Evolutionary conservation across 768 basidiomycete genomes (phyloP).

Genomic region (Lentinus tigrinus): DNA sequence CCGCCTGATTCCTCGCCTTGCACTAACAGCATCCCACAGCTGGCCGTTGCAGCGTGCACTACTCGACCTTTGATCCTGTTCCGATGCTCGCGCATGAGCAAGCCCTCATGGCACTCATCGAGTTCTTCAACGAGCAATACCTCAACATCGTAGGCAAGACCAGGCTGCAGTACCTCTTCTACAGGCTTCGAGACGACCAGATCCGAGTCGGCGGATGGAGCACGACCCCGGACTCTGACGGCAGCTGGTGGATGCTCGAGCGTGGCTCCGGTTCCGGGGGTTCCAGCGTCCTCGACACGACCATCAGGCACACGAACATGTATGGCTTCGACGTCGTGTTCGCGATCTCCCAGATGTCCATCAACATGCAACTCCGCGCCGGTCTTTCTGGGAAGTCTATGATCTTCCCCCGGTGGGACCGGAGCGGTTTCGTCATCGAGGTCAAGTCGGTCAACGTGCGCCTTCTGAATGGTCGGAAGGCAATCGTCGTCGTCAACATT

Average conservation of each 20-base stretch:
- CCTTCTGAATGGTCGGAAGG: background rate
- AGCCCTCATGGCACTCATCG: background rate
- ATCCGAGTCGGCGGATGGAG: background rate
- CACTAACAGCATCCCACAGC: background rate
- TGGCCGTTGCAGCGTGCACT: background rate
- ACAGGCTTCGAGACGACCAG: background rate
- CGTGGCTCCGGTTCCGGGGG: background rate
- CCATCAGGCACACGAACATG: constrained; percentile 18
- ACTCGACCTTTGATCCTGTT: background rate
- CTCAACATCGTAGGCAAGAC: background rate
- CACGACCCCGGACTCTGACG: background rate
- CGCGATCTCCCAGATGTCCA: constrained; percentile 26
- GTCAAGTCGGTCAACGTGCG: background rate
- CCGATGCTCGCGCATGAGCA: background rate
- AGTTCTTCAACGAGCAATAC: background rate
- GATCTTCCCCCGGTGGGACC: background rate
- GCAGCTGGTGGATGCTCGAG: constrained; percentile 12
- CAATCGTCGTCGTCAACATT: too few relatives aligned
- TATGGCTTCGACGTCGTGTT: constrained; percentile 27
- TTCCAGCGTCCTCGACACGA: constrained; percentile 13
- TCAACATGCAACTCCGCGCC: constrained; percentile 24
- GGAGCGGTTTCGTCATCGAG: background rate
- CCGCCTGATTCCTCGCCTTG: constrained; percentile 11
- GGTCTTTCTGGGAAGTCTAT: too few relatives aligned
- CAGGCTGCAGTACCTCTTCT: background rate